phyloP scores from a whole-genome alignment of 306 rosid species.

The Geum urbanum region DNA sequence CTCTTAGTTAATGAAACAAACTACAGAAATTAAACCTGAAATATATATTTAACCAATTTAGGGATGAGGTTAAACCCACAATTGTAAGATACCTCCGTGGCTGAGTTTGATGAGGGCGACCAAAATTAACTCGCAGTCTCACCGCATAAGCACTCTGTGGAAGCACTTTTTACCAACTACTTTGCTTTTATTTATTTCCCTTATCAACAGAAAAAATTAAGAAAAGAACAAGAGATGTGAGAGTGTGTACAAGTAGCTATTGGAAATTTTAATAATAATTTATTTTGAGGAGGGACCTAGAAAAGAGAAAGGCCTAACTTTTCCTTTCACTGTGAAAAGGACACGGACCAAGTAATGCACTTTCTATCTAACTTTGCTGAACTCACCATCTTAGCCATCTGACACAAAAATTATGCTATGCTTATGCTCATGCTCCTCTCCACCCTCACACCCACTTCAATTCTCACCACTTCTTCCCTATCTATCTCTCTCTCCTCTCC shows the following conservation, averaged over 20 bases:
- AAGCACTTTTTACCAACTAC: conserved; percentile 5
- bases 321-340: conserved; percentile 46
- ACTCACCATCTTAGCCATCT: conserved; percentile 31
- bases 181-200: neutral
- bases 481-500: conserved; percentile 35
- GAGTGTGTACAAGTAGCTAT: neutral
- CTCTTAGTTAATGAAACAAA: too few species aligned
- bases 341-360: conserved; percentile 51
- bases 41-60: too few species aligned
- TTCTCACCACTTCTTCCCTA: conserved; percentile 10
- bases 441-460: conserved; percentile 32
- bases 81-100: too few species aligned
- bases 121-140: neutral
- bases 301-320: conserved; percentile 40
- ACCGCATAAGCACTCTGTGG: neutral
- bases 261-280: neutral
- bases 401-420: conserved; percentile 32
- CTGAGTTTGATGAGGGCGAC: neutral
- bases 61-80: too few species aligned
- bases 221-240: neutral
- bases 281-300: conserved; percentile 27
- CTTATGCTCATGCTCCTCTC: conserved; percentile 4
- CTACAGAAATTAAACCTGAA: too few species aligned
- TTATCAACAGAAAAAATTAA: neutral
- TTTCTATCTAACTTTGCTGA: conserved; percentile 52